These are phyloP conservation scores for Cydonia oblonga DNA, from an alignment of 331 rosid species.

Conservation along the genomic window DNA sequence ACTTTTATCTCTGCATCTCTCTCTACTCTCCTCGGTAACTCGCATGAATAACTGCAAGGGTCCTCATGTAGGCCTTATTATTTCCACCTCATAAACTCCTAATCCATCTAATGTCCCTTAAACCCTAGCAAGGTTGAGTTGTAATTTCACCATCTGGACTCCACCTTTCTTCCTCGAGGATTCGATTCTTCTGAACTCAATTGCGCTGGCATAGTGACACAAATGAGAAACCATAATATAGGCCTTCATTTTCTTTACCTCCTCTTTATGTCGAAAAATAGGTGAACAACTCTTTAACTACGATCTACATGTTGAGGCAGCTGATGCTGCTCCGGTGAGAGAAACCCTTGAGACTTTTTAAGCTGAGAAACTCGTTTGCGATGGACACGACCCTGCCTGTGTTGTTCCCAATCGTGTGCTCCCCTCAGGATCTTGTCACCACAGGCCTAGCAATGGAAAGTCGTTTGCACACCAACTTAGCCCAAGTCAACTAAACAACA, in stretches of 20 bases:
- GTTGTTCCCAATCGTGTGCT: conserved; percentile 87
- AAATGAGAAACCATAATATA: background rate
- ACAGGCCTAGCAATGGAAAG: conserved; percentile 54
- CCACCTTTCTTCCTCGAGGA: too few species aligned
- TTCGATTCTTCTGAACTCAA: too few species aligned
- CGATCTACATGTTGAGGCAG: background rate
- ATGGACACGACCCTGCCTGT: conserved; percentile 62
- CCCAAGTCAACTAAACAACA: background rate
- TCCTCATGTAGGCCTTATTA: too few species aligned
- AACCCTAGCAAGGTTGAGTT: too few species aligned
- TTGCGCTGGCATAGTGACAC: background rate
- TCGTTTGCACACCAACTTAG: background rate
- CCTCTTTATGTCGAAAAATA: background rate
- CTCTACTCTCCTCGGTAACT: too few species aligned
- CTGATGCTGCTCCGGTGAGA: conserved; percentile 15
- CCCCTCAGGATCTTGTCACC: conserved; percentile 76
- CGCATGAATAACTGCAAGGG: too few species aligned
- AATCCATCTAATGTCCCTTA: too few species aligned
- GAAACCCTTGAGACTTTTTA: conserved; percentile 27
- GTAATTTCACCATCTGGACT: too few species aligned
- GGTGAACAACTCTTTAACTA: background rate
- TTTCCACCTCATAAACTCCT: too few species aligned
- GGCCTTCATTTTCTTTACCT: background rate
- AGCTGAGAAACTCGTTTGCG: conserved; percentile 55
- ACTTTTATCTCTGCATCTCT: too few species aligned